phyloP scores from a whole-genome alignment of 352 stramenopile genomes.

The Phytophthora macrochlamydospora region DNA sequence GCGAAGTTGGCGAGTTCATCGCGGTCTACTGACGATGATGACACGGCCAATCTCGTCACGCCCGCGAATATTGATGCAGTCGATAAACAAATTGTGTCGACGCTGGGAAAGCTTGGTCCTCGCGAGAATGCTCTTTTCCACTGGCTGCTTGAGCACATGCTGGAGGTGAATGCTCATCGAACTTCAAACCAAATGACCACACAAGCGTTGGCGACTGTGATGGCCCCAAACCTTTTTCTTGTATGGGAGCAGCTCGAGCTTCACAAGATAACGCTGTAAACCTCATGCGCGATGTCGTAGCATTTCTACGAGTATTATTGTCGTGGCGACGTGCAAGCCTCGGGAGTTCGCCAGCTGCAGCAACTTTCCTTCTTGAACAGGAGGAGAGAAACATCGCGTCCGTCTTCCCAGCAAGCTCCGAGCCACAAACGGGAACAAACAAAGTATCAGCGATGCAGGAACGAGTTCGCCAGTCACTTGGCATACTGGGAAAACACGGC shows the following conservation, averaged over 20 bases:
- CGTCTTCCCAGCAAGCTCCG: constrained; percentile 11
- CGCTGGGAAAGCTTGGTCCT: constrained; percentile 31
- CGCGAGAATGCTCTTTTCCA: constrained; percentile 49
- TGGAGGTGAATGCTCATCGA: constrained; percentile 49
- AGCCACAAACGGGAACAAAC: background rate
- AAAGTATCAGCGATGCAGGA: constrained; percentile 18
- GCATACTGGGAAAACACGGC: constrained; percentile 13
- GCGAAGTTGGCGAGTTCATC: constrained; percentile 11
- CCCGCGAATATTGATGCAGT: constrained; percentile 20
- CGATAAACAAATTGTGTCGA: constrained; percentile 16
- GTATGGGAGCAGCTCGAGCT: constrained; percentile 9
- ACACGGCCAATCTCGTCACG: constrained; percentile 13
- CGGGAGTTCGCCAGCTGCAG: constrained; percentile 6
- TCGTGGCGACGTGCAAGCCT: constrained; percentile 37
- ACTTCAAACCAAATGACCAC: constrained; percentile 56
- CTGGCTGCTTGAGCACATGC: constrained; percentile 73
- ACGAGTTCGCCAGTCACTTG: constrained; percentile 27
- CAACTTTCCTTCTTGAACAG: constrained; percentile 23
- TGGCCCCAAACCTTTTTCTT: constrained; percentile 64
- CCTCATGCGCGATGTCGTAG: constrained; percentile 37
- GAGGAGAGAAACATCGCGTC: constrained; percentile 25
- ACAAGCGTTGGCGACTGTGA: constrained; percentile 55
- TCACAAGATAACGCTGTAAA: constrained; percentile 26
- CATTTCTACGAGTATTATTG: constrained; percentile 44
- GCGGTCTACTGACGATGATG: constrained; percentile 13